Evolutionary conservation across 2,329 filamentous ascomycete species (phyloP).

Genomic region (Xylariales sp.): DNA sequence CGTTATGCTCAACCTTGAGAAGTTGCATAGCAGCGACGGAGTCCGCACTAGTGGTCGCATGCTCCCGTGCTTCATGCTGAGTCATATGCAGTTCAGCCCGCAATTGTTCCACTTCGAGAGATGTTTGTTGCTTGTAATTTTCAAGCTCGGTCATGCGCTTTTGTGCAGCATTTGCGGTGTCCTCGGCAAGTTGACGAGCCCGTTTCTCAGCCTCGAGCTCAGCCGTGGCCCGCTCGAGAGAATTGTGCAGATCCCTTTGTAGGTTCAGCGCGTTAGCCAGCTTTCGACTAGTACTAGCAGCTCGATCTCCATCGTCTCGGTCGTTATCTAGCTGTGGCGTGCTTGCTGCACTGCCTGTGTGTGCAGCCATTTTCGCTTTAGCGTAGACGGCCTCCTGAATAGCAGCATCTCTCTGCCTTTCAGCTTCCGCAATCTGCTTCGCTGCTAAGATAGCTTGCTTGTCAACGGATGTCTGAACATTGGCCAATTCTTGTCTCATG

Average conservation of each 20-base stretch:
- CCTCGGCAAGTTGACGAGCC: conserved; percentile 80
- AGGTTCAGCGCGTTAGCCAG: conserved; percentile 75
- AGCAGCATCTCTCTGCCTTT: conserved; percentile 91
- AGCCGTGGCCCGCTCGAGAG: conserved; percentile 61
- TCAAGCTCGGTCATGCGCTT: conserved; percentile 82
- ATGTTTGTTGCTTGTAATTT: conserved; percentile 74
- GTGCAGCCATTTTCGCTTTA: conserved; percentile 85
- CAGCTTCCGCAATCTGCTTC: conserved; percentile 86
- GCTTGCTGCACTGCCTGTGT: conserved; percentile 58
- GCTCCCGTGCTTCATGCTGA: conserved; percentile 75
- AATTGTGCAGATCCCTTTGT: conserved; percentile 77
- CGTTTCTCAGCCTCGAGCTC: conserved; percentile 80
- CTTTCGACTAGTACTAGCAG: conserved; percentile 73
- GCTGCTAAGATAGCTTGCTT: conserved; percentile 82
- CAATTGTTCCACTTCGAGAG: conserved; percentile 79
- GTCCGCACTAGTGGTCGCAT: conserved; percentile 73
- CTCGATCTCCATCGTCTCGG: conserved; percentile 56
- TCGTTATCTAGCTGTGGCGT: conserved; percentile 56
- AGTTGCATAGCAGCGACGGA: conserved; percentile 70
- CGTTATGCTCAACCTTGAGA: conserved; percentile 80
- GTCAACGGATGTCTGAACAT: conserved; percentile 86
- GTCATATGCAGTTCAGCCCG: conserved; percentile 79
- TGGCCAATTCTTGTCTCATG: conserved; percentile 85
- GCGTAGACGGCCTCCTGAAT: conserved; percentile 93
- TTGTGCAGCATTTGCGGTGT: conserved; percentile 77